A percentile compares a stretch with the other conserved stretches of the same genome.
Evolutionary conservation across 805 yeast species (phyloP).

Genomic region (Nakazawaea populi): DNA sequence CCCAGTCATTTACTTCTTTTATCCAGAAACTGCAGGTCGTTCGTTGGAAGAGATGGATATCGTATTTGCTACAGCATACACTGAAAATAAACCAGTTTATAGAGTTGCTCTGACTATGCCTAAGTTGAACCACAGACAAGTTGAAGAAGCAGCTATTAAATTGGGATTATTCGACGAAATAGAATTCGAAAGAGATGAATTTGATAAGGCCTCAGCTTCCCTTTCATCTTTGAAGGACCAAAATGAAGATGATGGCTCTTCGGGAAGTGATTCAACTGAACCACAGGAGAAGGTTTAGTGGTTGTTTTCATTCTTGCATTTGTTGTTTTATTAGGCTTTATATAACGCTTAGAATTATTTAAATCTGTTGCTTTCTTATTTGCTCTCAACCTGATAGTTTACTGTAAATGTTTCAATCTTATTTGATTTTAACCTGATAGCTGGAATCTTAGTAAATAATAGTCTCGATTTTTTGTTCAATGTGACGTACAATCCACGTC

Average conservation of each 20-base stretch:
- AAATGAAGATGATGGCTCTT: slow-evolving; percentile 1
- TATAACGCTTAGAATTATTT: background rate
- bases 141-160: slow-evolving; percentile 53
- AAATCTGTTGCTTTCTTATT: background rate
- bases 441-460: too few relatives aligned
- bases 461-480: too few relatives aligned
- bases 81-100: slow-evolving; percentile 53
- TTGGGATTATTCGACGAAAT: slow-evolving; percentile 40
- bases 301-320: background rate
- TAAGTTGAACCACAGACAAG: slow-evolving; percentile 46
- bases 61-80: slow-evolving; percentile 54
- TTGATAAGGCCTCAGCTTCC: slow-evolving; percentile 11
- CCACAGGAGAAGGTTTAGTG: background rate
- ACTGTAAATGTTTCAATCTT: background rate
- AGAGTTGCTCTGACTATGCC: slow-evolving; percentile 62
- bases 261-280: background rate
- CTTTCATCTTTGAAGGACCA: slow-evolving; percentile 7
- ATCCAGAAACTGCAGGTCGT: slow-evolving; percentile 76
- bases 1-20: slow-evolving; percentile 60
- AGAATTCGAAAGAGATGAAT: slow-evolving; percentile 9
- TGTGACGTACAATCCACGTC: too few relatives aligned
- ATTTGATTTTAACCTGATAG: background rate
- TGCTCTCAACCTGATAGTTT: background rate
- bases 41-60: slow-evolving; percentile 72
- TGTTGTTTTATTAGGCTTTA: background rate